Percentiles rank a stretch among this genome's conserved stretches.
These are phyloP conservation scores for Penicillium expansum DNA, from an alignment of 2,329 filamentous ascomycete species.

Conservation along the genomic window DNA sequence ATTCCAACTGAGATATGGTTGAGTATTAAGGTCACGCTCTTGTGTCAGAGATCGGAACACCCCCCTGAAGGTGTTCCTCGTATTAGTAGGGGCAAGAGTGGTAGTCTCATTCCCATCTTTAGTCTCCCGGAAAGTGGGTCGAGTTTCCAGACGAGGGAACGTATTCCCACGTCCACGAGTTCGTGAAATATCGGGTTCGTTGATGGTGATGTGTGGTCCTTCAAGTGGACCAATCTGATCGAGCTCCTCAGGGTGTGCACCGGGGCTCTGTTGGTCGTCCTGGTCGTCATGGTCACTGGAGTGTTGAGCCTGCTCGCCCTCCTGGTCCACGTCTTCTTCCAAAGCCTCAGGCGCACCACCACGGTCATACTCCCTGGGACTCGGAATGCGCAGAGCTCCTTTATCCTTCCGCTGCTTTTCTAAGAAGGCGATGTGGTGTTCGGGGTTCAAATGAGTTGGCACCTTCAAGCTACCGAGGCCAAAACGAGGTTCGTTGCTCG, in stretches of 20 bases:
- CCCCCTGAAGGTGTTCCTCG: conserved; percentile 32
- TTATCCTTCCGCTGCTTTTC: conserved; percentile 77
- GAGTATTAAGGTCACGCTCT: conserved; percentile 49
- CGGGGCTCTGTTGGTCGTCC: neutral
- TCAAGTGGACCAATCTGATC: conserved; percentile 29
- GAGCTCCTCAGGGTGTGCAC: conserved; percentile 16
- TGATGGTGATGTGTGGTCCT: conserved; percentile 47
- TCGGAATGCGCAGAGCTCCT: conserved; percentile 80
- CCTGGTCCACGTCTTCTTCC: conserved; percentile 46
- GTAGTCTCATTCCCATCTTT: conserved; percentile 30
- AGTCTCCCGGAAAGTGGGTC: conserved; percentile 33
- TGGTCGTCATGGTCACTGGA: conserved; percentile 25
- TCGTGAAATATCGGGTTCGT: conserved; percentile 43
- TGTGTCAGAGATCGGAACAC: conserved; percentile 39
- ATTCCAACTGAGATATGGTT: conserved; percentile 92
- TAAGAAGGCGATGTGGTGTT: conserved; percentile 84
- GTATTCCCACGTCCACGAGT: conserved; percentile 36
- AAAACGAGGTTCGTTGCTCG: conserved; percentile 33
- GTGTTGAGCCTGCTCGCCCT: conserved; percentile 20
- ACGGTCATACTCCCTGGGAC: conserved; percentile 83
- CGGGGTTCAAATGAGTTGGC: conserved; percentile 56
- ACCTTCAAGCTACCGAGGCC: conserved; percentile 56
- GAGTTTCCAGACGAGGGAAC: conserved; percentile 41
- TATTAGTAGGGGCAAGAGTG: conserved; percentile 24
- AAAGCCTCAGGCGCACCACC: conserved; percentile 68